Evolutionary conservation across 2,329 filamentous ascomycete species (phyloP).

Genomic region (Orbilia oligospora): DNA sequence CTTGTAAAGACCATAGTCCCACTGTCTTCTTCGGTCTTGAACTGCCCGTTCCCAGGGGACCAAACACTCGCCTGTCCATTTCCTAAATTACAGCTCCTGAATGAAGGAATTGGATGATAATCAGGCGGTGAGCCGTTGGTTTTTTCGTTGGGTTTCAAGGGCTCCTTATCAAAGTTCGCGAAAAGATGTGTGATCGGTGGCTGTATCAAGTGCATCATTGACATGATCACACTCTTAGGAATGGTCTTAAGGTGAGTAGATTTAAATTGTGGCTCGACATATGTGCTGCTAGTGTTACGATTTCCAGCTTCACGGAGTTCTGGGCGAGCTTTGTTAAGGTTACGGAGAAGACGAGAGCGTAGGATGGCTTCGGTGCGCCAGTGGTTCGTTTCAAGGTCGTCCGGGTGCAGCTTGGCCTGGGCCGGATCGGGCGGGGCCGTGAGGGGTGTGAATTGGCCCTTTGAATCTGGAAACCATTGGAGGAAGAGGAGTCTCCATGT

Average conservation of each 20-base stretch:
- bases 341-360: conserved; percentile 52
- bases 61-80: conserved; percentile 56
- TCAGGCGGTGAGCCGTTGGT: conserved; percentile 43
- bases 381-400: conserved; percentile 57
- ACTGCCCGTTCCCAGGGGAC: conserved; percentile 53
- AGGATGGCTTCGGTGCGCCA: conserved; percentile 57
- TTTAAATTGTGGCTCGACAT: conserved; percentile 57
- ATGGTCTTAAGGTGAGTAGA: conserved; percentile 57
- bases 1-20: conserved; percentile 59
- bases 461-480: conserved; percentile 59
- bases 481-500: conserved; percentile 56
- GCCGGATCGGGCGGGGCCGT: conserved; percentile 52
- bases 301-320: conserved; percentile 57
- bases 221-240: conserved; percentile 59
- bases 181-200: conserved; percentile 53
- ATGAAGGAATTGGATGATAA: conserved; percentile 45
- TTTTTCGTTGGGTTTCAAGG: conserved; percentile 45
- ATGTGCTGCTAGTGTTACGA: conserved; percentile 47
- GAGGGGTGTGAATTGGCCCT: conserved; percentile 56
- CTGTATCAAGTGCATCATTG: conserved; percentile 58
- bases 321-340: conserved; percentile 54
- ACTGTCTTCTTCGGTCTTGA: conserved; percentile 48
- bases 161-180: conserved; percentile 46
- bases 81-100: conserved; percentile 46
- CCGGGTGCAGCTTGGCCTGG: conserved; percentile 55